Conservation (phyloP, 2,329 filamentous ascomycete species). For the Fusarium sp. region DNA sequence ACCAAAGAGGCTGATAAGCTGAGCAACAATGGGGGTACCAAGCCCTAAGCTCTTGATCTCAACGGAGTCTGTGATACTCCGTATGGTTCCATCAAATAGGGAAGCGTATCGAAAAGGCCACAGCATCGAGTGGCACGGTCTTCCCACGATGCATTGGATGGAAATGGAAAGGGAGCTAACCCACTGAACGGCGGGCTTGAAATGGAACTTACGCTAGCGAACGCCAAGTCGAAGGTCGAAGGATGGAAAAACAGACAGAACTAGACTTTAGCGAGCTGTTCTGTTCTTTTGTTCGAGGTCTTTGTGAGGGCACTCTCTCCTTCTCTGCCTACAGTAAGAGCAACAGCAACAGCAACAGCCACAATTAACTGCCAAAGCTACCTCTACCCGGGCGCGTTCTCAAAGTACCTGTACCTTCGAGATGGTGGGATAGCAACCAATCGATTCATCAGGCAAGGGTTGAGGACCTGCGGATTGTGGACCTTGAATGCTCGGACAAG, state of each 20-base stretch:
- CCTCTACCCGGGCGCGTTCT: conserved; percentile 18
- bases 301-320: not conserved
- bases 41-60: not conserved
- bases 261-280: conserved; percentile 16
- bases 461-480: conserved; percentile 47
- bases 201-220: conserved; percentile 45
- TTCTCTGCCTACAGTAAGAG: not conserved
- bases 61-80: not conserved
- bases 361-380: not conserved
- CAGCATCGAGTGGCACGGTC: not conserved
- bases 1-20: conserved; percentile 2
- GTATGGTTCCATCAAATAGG: not conserved
- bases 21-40: conserved; percentile 11
- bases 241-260: conserved; percentile 46
- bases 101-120: conserved; percentile 2
- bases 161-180: conserved; percentile 27
- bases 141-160: conserved; percentile 12
- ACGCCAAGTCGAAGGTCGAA: conserved; percentile 46
- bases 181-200: conserved; percentile 40
- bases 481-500: conserved; percentile 41
- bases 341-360: not conserved
- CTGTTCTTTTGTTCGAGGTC: conserved; percentile 22
- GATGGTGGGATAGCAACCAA: conserved; percentile 41
- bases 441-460: conserved; percentile 45
- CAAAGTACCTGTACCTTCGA: conserved; percentile 45